Percentiles rank a stretch among this genome's conserved stretches.
Evolutionary conservation across 441 rosid genomes (phyloP).

Genomic region (Gossypium aridum): DNA sequence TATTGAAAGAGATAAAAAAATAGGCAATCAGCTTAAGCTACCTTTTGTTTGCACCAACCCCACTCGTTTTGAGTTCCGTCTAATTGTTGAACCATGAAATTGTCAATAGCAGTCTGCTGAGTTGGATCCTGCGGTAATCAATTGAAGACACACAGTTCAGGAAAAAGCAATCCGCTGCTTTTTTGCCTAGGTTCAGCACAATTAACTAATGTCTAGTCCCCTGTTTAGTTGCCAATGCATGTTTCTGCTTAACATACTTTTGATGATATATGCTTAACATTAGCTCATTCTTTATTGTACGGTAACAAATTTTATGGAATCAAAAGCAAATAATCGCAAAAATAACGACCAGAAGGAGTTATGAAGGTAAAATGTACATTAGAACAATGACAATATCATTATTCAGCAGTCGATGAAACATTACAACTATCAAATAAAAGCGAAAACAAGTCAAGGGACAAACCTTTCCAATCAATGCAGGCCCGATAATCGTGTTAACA

Average conservation of each 20-base stretch:
- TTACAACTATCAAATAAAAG: background rate
- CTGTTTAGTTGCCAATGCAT: background rate
- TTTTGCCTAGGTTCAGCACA: background rate
- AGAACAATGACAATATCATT: too few relatives aligned
- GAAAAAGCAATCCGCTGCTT: background rate
- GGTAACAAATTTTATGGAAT: too few relatives aligned
- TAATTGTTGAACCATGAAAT: slow-evolving; percentile 1
- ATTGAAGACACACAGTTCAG: background rate
- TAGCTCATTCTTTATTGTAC: too few relatives aligned
- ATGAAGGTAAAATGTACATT: too few relatives aligned
- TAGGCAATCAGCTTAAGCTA: background rate
- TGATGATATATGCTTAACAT: too few relatives aligned
- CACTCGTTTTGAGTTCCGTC: background rate
- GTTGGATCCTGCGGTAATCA: background rate
- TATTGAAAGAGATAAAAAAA: background rate
- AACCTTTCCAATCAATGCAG: background rate
- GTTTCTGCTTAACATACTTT: background rate
- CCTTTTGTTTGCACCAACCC: background rate
- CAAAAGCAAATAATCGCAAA: too few relatives aligned
- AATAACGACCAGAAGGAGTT: too few relatives aligned
- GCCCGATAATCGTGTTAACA: background rate
- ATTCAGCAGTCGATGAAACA: too few relatives aligned
- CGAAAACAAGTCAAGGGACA: background rate
- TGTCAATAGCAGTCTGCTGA: background rate
- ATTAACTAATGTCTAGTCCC: background rate